Percentiles rank a stretch among this genome's conserved stretches.
phyloP scores from a whole-genome alignment of 2,329 filamentous ascomycete genomes.

The Apiospora rasikravindrae region DNA sequence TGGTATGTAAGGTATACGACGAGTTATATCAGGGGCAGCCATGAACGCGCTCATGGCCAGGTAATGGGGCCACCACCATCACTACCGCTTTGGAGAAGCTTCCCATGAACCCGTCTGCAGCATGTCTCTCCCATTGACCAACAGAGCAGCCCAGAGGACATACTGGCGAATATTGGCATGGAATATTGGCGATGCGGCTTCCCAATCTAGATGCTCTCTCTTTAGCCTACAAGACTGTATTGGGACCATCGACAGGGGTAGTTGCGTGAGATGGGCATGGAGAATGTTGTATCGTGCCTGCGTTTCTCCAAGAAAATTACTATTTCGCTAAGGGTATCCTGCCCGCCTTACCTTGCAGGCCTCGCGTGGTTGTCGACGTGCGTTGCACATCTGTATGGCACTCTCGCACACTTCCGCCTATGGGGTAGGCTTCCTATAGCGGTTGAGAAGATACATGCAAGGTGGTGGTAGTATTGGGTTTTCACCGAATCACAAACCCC shows the following conservation, averaged over 20 bases:
- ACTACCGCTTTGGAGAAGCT: background rate
- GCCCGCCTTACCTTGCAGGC: background rate
- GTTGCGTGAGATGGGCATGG: background rate
- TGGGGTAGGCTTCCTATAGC: background rate
- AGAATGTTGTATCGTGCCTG: background rate
- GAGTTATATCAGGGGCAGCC: background rate
- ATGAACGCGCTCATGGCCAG: background rate
- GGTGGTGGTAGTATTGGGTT: background rate
- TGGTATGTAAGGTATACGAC: background rate
- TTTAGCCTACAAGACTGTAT: conserved; percentile 6
- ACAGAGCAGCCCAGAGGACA: background rate
- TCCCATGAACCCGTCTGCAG: background rate
- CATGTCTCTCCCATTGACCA: background rate
- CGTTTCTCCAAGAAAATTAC: background rate
- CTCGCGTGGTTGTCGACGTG: background rate
- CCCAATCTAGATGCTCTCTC: background rate
- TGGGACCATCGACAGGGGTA: background rate
- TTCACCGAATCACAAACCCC: background rate
- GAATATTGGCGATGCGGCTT: background rate
- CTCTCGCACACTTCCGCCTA: background rate
- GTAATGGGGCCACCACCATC: background rate
- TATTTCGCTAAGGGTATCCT: background rate
- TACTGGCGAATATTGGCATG: background rate
- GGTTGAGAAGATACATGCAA: background rate
- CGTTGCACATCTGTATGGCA: background rate